Base-by-base conservation (phyloP, 208 protist species). In the Leishmania martiniquensis region DNA sequence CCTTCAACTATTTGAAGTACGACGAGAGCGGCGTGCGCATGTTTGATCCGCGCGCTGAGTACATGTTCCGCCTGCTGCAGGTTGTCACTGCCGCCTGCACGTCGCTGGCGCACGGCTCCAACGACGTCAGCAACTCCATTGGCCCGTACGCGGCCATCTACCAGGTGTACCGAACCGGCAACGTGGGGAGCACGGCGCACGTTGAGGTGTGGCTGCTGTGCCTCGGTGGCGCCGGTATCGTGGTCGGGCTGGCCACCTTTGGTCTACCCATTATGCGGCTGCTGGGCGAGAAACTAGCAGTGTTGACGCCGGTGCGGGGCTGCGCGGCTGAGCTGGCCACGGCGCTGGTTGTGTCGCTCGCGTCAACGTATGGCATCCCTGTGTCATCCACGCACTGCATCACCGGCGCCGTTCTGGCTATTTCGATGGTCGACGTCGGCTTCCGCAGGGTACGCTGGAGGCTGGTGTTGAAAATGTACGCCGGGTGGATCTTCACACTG, bases 351-450 rank as follows among this genome's bases (percentile, higher is more conserved):
- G 85, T 97, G 15, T 86, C 93, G 10, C 68, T 94, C 42, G 89
- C 91, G 57, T 91, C 91, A 42, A 70, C 45, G 44, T 89, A 87
- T 60, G 85, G 85, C 55, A 82, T 96, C 65, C 93, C 95, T 32
- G 85, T 98, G 44, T 95, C 90, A 20, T 97, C 93, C 13, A 98
- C 95, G 32, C 95, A 97, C 83, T 93, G 89, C 76, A 96, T 92
- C 74, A 90, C 92, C 57, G 93, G 95, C 47, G 87, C 89, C 29
- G 82, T 98, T 25, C 68, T 96, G 44, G 87, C 85, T 34, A 86
- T 92, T 63, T 82, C 78, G 29, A 77, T 97, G 54, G 72, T 91
- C 9, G 89, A 95, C 55, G 77, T 88, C 65, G 85, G 86, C 47
- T 55, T 89, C 47, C 71, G 34, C 47, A 69, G 82, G 20, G 77